Base-by-base conservation (phyloP, 768 basidiomycete species). In the Boletus tomentosulus region DNA sequence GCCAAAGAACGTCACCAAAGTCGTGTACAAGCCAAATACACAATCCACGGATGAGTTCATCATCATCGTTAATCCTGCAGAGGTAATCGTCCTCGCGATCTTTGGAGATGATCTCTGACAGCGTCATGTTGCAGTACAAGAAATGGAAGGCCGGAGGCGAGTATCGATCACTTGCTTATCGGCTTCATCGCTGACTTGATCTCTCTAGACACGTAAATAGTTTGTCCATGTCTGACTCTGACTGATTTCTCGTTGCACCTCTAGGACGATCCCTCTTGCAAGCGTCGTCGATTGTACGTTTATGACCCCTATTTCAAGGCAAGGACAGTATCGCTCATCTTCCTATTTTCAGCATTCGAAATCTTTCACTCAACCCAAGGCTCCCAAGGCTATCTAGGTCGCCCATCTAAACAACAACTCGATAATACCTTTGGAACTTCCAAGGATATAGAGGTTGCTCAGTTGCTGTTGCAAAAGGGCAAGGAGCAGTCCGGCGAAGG, bases 121-220 rank as follows among this genome's bases (percentile, higher is more conserved):
- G 49, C 34, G 47, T 28, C 48, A 38, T 57, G 53, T 34, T 37
- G 44, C 58, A 90, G 89, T 88, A 73, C 70, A 82, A 82, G 74
- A 87, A 83, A 68, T 92, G 87, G 87, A 87, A 83, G 69, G 78
- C 73, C 10, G 89, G 87, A 79, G 89, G 90, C 90, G 57, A 73
- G 80, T 46, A 25, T 45, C 34, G 35, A 46, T 16, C 28, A 1
- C n/a, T 30, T 8, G 34, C 43, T 54, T 46, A 51, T 55, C 52
- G 52, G 60, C 41, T 25, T 8, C 56, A 53, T 55, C 55, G 39
- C 58, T 62, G 9, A 46, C 9, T 16, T 28, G 44, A 45, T 45
- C n/a, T 30, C 47, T 57, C 37, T 62, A 87, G 88, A 88, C 80
- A 86, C 76, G 88, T 90, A 81, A 80, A 73, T 50, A 10, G 34